These are phyloP conservation scores for Clarkia xantiana DNA, from an alignment of 345 rosid species.

Conservation along the genomic window DNA sequence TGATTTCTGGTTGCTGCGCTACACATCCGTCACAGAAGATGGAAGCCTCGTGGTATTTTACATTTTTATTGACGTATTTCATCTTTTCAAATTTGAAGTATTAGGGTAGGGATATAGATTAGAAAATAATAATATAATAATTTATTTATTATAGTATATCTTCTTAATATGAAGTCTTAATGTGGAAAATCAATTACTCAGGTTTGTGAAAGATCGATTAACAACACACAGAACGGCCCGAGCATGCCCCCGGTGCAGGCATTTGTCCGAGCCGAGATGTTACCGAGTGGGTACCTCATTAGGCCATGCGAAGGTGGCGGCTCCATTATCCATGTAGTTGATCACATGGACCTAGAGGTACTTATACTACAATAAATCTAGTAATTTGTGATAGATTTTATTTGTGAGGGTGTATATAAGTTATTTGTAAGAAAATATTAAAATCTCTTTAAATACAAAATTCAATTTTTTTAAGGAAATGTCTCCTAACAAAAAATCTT, in stretches of 20 bases:
- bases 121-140: too few species aligned
- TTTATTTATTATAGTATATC: too few species aligned
- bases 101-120: too few species aligned
- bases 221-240: conserved; percentile 90
- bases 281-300: conserved; percentile 88
- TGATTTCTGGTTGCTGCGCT: conserved; percentile 95
- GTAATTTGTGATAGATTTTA: too few species aligned
- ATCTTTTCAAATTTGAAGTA: background rate
- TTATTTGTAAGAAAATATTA: too few species aligned
- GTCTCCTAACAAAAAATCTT: too few species aligned
- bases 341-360: conserved; percentile 92
- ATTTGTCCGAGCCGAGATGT: conserved; percentile 82
- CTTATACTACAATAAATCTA: too few species aligned
- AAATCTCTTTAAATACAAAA: too few species aligned
- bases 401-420: too few species aligned
- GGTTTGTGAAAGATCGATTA: conserved; percentile 86
- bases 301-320: conserved; percentile 99
- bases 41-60: conserved; percentile 85
- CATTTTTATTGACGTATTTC: background rate
- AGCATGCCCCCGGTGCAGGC: conserved; percentile 89
- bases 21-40: conserved; percentile 87
- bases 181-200: conserved; percentile 5
- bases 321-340: conserved; percentile 84
- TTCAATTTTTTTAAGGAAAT: too few species aligned
- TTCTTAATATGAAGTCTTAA: too few species aligned